Percentiles rank a stretch among this genome's conserved stretches.
These are phyloP conservation scores for Flaveria linearis DNA, from an alignment of 129 eudicot species.

Conservation along the genomic window DNA sequence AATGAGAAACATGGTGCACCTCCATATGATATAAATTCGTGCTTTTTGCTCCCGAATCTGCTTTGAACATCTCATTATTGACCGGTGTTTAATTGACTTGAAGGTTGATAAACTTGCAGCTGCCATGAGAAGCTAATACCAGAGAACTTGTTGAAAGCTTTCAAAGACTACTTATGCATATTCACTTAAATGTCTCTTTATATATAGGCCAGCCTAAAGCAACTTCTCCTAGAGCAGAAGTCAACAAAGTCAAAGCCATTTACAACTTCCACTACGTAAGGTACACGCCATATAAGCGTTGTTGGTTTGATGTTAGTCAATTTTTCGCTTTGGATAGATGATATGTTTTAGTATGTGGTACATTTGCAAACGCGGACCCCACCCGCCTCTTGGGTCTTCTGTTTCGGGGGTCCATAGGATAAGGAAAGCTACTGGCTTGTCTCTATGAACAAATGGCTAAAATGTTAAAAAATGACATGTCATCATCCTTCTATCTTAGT, in stretches of 20 bases:
- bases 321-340: slow-evolving; percentile 15
- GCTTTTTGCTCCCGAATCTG: slow-evolving; percentile 64
- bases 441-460: slow-evolving; percentile 32
- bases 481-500: slow-evolving; percentile 28
- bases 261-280: slow-evolving; percentile 2
- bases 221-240: slow-evolving; percentile 16
- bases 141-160: slow-evolving; percentile 31
- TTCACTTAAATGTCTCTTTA: slow-evolving; percentile 21
- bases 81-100: slow-evolving; percentile 49
- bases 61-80: slow-evolving; percentile 59
- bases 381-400: neutral
- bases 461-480: slow-evolving; percentile 26
- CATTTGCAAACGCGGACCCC: slow-evolving; percentile 5
- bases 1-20: slow-evolving; percentile 75
- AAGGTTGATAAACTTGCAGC: slow-evolving; percentile 40
- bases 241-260: neutral
- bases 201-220: slow-evolving; percentile 30
- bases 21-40: slow-evolving; percentile 81
- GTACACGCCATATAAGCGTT: neutral
- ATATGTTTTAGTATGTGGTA: slow-evolving; percentile 30
- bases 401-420: slow-evolving; percentile 34
- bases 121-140: slow-evolving; percentile 25
- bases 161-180: slow-evolving; percentile 3
- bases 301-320: neutral
- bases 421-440: slow-evolving; percentile 35